phyloP scores from a whole-genome alignment of 2,329 filamentous ascomycete genomes.

The Ophiocordyceps camponoti-floridani region DNA sequence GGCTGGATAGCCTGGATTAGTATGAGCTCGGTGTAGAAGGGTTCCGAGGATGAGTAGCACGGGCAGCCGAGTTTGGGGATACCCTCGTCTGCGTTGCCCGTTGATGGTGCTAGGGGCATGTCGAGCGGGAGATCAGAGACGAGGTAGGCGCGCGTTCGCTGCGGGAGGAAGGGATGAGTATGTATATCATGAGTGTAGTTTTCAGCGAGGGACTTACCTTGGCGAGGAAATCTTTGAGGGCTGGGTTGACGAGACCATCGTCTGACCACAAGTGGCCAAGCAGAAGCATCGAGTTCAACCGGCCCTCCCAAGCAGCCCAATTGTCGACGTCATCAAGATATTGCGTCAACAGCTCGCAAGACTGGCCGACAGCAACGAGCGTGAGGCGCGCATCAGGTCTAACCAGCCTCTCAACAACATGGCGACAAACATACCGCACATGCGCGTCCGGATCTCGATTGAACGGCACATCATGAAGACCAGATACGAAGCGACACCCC shows the following conservation, averaged over 20 bases:
- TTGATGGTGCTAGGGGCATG: slow-evolving; percentile 31
- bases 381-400: slow-evolving; percentile 38
- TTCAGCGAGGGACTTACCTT: slow-evolving; percentile 20
- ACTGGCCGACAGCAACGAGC: slow-evolving; percentile 53
- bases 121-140: slow-evolving; percentile 32
- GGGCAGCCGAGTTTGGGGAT: slow-evolving; percentile 40
- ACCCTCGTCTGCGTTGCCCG: slow-evolving; percentile 23
- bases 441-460: slow-evolving; percentile 43
- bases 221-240: slow-evolving; percentile 30
- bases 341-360: slow-evolving; percentile 35
- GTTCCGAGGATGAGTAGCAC: slow-evolving; percentile 50
- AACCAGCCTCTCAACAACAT: slow-evolving; percentile 33
- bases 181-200: too few species aligned
- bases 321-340: slow-evolving; percentile 39
- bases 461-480: slow-evolving; percentile 42
- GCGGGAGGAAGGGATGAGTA: background rate
- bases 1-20: slow-evolving; percentile 34
- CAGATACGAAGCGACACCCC: slow-evolving; percentile 29
- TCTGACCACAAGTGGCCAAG: slow-evolving; percentile 27
- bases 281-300: slow-evolving; percentile 29
- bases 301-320: slow-evolving; percentile 25
- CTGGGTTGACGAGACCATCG: slow-evolving; percentile 20
- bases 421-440: slow-evolving; percentile 46
- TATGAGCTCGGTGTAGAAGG: slow-evolving; percentile 39
- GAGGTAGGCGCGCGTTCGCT: slow-evolving; percentile 45